Base-by-base conservation (phyloP, 345 rosid species). In the Populus ilicifolia region DNA sequence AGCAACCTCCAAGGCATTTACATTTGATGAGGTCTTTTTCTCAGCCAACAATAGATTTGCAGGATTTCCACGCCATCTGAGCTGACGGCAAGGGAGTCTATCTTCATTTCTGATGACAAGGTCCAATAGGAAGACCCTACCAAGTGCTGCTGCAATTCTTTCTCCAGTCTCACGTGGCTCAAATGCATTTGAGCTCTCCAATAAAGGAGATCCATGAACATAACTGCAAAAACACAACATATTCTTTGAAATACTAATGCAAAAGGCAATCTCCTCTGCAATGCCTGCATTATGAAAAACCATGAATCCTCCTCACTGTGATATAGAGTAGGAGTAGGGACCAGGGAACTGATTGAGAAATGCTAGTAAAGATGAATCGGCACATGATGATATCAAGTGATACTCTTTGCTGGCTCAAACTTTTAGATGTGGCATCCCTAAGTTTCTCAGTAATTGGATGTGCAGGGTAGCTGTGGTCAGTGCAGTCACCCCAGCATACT, bases 51-150 rank as follows among this genome's bases (percentile, higher is more conserved):
- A 87, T 63, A 96, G 81, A 87, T 96, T 96, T 75, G 97, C 92
- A 18, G 97, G 87, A 90, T 96, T 96, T 65, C 99, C 99, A 54
- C 99, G 98, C 99, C 99, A 96, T 79, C 95, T 84, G 65, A 96
- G 92, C 75, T 93, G 88, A 75, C 89, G 99, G 81, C 97, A 96
- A 79, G 97, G 97, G 74, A 96, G 87, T 74, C 99, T 89, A 85
- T 96, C 99, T 84, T 96, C 99, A 77, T 96, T 96, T 84, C 99
- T 88, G 77, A 93, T 92, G 69, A 96, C 89, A 81, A 96, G 97
- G 86, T 96, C 98, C 89, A 96, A 76, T 87, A 96, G 81, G 82
- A 96, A 86, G 81, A 93, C 86, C 87, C 95, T 90, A 35, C 99
- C 99, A 77, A 96, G 85, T 43, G 91, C 94, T 76, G 94, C 89